phyloP scores from a whole-genome alignment of 2,329 filamentous ascomycete genomes.

The Stenocarpella maydis region DNA sequence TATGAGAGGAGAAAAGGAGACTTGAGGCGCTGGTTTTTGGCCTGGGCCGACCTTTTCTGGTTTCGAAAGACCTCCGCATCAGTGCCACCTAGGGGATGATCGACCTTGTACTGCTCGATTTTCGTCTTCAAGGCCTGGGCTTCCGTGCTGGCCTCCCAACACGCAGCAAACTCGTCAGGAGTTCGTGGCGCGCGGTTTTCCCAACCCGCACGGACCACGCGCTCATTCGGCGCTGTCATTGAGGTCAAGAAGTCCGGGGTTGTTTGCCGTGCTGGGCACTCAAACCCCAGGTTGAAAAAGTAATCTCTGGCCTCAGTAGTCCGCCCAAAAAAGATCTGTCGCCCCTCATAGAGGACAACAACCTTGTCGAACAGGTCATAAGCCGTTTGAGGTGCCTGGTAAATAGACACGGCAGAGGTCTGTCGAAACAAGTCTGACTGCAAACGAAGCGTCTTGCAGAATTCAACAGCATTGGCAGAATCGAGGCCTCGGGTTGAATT shows the following conservation, averaged over 20 bases:
- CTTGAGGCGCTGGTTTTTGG: constrained; percentile 66
- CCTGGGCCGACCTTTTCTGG: constrained; percentile 62
- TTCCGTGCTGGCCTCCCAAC: constrained; percentile 64
- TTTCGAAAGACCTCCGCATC: constrained; percentile 65
- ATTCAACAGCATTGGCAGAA: constrained; percentile 78
- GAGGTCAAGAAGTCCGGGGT: constrained; percentile 79
- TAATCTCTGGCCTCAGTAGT: constrained; percentile 68
- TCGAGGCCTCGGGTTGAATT: constrained; percentile 79
- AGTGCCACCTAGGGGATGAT: constrained; percentile 61
- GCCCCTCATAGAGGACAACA: constrained; percentile 65
- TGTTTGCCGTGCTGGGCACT: constrained; percentile 71
- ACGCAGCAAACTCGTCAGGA: constrained; percentile 67
- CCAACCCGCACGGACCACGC: constrained; percentile 62
- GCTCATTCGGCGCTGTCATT: constrained; percentile 69
- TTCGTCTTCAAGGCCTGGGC: constrained; percentile 60
- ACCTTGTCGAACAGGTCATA: constrained; percentile 73
- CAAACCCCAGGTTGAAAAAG: constrained; percentile 72
- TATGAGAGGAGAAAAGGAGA: constrained; percentile 88
- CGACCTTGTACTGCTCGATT: constrained; percentile 63
- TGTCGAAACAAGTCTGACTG: constrained; percentile 72
- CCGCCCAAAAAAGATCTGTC: constrained; percentile 70
- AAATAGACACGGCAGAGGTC: constrained; percentile 76
- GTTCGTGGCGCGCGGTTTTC: constrained; percentile 65
- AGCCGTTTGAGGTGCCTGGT: constrained; percentile 71
- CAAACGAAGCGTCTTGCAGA: constrained; percentile 74